phyloP scores from a whole-genome alignment of 2,329 filamentous ascomycete species.

The Sclerotiophoma versabilis region DNA sequence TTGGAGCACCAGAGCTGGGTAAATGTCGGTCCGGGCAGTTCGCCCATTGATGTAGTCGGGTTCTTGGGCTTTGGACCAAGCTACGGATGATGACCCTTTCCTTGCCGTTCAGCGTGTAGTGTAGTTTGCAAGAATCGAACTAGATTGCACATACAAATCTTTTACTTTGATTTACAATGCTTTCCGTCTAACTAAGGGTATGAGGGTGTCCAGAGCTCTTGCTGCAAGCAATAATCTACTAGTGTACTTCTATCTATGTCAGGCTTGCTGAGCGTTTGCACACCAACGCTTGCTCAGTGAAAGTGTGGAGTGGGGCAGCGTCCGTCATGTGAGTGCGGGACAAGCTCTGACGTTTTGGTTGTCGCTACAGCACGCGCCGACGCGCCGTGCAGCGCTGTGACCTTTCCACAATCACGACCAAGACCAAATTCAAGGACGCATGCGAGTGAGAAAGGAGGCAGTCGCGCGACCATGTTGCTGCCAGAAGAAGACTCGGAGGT shows the following conservation, averaged over 20 bases:
- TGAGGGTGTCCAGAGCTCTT: no score
- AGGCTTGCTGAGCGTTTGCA: not conserved
- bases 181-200: no score
- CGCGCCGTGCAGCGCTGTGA: not conserved
- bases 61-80: conserved; percentile 40
- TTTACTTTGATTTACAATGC: not conserved
- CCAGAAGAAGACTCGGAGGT: conserved; percentile 61
- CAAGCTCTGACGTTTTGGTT: conserved; percentile 18
- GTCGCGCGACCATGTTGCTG: conserved; percentile 57
- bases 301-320: conserved; percentile 23
- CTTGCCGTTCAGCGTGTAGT: conserved; percentile 46
- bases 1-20: conserved; percentile 43
- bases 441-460: not conserved
- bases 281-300: conserved; percentile 1
- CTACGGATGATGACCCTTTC: conserved; percentile 45
- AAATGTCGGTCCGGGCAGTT: conserved; percentile 49
- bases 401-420: not conserved
- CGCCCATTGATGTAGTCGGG: conserved; percentile 37
- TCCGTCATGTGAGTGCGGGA: conserved; percentile 26
- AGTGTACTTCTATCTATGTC: no score
- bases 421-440: not conserved
- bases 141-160: conserved; percentile 36
- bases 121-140: conserved; percentile 44
- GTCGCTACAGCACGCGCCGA: conserved; percentile 22
- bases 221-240: no score